phyloP scores from a whole-genome alignment of 176 grass and related monocot species.

The Carex pumila region DNA sequence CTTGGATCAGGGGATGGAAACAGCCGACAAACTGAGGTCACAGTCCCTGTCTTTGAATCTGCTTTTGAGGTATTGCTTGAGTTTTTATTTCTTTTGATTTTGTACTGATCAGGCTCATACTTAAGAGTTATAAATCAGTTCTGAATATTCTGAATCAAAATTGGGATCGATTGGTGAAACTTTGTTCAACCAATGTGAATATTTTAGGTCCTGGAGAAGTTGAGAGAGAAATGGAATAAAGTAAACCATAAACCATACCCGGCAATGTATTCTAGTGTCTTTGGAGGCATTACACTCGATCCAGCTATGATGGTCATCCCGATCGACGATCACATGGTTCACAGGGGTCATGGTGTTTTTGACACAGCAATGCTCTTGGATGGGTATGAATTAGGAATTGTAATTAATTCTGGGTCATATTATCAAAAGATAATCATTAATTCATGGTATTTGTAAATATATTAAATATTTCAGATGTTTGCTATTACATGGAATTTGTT shows the following conservation, averaged over 20 bases:
- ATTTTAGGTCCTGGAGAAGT: constrained; percentile 44
- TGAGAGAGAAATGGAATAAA: constrained; percentile 38
- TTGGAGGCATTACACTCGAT: constrained; percentile 65
- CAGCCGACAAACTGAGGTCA: neutral
- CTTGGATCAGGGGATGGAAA: constrained; percentile 16
- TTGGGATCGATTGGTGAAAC: neutral
- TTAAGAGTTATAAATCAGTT: neutral
- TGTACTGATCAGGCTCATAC: neutral
- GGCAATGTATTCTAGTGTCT: constrained; percentile 83
- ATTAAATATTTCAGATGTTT: neutral
- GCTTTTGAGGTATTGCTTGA: constrained; percentile 14
- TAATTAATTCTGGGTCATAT: neutral
- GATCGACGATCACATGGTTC: constrained; percentile 90
- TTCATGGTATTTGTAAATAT: neutral
- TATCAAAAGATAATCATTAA: neutral
- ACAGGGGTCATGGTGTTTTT: constrained; percentile 86
- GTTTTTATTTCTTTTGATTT: neutral
- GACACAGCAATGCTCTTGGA: constrained; percentile 89
- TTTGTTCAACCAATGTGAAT: neutral
- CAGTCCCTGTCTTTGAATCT: constrained; percentile 20
- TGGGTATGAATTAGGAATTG: constrained; percentile 26
- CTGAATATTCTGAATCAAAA: neutral
- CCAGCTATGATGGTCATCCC: constrained; percentile 65
- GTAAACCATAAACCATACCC: constrained; percentile 1
- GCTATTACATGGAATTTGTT: neutral